Base-by-base conservation (phyloP, 2,329 filamentous ascomycete genomes). In the Leptographium galeiforme region DNA sequence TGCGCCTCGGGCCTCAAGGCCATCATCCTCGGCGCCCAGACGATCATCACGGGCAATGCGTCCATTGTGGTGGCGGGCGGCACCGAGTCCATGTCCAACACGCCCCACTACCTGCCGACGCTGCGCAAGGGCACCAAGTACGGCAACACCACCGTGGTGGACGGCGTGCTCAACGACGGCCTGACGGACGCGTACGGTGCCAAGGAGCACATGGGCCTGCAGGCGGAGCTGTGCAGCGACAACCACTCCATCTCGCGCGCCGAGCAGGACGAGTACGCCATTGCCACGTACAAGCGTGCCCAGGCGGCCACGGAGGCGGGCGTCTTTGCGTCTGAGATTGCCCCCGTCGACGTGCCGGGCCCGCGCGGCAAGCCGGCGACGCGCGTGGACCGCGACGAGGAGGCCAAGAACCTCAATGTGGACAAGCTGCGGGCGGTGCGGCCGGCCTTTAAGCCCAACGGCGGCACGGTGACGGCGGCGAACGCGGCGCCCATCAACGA, bases 41-140 rank as follows among this genome's bases (percentile, higher is more conserved):
- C 91, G 63, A 98, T 98, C 74, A 89, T 97, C 69, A 95, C 90
- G 52, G 91, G 93, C 61, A 95, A 89, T 67, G 91, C 91, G 59
- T 84, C 88, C 62, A 84, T 96, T 60, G 83, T 98, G 59, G 89
- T 98, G 56, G 93, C 90, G 60, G 93, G 90, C 66, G 93, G 93
- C 62, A 83, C 91, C 61, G 93, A 98, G 76, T 95, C 89, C 76
- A 98, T 98, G 93, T 95, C 90, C 66, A 97, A 97, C 75, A 78
- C 85, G 53, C 93, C 93, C 51, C 90, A 98, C 76, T 98, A 98
- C 76, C 85, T 96, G 52, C 87, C 89, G 59, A 87, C 76, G 69
- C 77, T 95, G 62, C 87, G 93, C 68, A 85, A 72, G 60, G 93
- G 93, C 61, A 83, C 86, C 70, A 97, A 97, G 74, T 98, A 94